These are phyloP conservation scores for Paramecium octaurelia DNA, from an alignment of 73 alveolate genomes.

Conservation along the genomic window DNA sequence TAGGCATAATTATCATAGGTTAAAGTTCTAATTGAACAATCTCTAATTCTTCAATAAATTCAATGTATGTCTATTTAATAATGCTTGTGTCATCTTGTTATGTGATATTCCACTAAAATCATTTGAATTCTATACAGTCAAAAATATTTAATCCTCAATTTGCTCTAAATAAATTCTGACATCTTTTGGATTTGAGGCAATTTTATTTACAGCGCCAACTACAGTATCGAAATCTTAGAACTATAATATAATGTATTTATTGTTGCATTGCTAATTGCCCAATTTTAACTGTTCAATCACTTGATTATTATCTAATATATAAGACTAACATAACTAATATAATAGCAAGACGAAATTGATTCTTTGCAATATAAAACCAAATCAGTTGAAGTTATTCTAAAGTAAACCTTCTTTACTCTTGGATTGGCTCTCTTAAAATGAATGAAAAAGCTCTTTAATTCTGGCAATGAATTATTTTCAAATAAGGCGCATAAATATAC, in stretches of 20 bases:
- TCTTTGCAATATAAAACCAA: background rate
- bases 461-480: background rate
- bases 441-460: background rate
- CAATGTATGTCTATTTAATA: background rate
- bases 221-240: conserved; percentile 27
- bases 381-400: background rate
- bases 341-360: background rate
- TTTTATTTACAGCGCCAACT: background rate
- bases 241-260: background rate
- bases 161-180: conserved; percentile 41
- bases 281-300: background rate
- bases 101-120: conserved; percentile 7
- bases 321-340: background rate
- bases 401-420: background rate
- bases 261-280: conserved; percentile 3
- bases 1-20: conserved; percentile 32
- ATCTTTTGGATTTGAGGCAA: conserved; percentile 42
- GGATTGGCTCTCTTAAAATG: conserved; percentile 19
- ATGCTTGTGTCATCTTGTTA: background rate
- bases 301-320: background rate
- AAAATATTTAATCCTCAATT: background rate
- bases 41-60: background rate
- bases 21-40: background rate
- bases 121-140: background rate
- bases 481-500: conserved; percentile 23